phyloP scores from a whole-genome alignment of 768 basidiomycete species.

The Mycena olivaceomarginata region DNA sequence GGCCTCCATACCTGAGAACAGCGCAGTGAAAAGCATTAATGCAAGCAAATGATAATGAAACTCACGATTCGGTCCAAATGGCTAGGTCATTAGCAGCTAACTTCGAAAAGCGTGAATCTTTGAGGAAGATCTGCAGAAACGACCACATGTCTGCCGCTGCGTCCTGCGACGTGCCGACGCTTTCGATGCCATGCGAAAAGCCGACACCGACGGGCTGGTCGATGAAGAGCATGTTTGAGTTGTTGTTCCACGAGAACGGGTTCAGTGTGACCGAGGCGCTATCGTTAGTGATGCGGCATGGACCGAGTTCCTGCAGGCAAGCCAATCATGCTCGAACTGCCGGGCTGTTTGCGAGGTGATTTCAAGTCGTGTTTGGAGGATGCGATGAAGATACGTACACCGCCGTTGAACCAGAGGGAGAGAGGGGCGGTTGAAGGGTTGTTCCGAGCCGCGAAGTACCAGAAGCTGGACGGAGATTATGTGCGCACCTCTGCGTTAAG shows the following conservation, averaged over 20 bases:
- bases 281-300: slow-evolving; percentile 80
- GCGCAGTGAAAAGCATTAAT: not conserved
- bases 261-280: slow-evolving; percentile 69
- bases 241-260: slow-evolving; percentile 75
- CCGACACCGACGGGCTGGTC: slow-evolving; percentile 82
- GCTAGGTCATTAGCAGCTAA: slow-evolving; percentile 67
- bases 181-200: slow-evolving; percentile 74
- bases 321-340: slow-evolving; percentile 76
- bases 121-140: slow-evolving; percentile 79
- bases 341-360: slow-evolving; percentile 59
- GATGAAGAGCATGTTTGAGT: slow-evolving; percentile 76
- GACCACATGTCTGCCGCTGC: slow-evolving; percentile 78
- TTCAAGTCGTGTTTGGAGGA: slow-evolving; percentile 20
- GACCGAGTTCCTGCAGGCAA: slow-evolving; percentile 87
- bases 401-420: slow-evolving; percentile 81
- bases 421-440: slow-evolving; percentile 77
- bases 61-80: slow-evolving; percentile 79
- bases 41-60: slow-evolving; percentile 21
- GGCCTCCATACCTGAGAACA: slow-evolving; percentile 76
- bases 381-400: slow-evolving; percentile 57
- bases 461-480: slow-evolving; percentile 66
- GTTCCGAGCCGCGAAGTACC: slow-evolving; percentile 80
- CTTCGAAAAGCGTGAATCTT: slow-evolving; percentile 71
- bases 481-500: not conserved
- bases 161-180: slow-evolving; percentile 69